Conservation (phyloP, 768 basidiomycete species). For the Trametes sanguinea region DNA sequence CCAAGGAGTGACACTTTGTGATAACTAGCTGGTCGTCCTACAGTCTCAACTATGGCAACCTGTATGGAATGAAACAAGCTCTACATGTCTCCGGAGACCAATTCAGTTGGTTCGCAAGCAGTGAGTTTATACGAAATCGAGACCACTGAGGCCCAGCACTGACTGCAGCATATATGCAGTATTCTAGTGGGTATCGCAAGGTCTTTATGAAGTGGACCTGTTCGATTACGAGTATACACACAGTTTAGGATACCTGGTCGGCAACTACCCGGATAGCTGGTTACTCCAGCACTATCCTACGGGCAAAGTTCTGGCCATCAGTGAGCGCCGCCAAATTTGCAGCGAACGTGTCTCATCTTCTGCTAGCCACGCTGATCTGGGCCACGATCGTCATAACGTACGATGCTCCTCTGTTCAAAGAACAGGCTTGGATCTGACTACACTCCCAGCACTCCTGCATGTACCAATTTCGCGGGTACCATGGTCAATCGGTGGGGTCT, state of each 20-base stretch:
- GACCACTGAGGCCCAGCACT: not conserved
- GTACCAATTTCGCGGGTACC: conserved; percentile 18
- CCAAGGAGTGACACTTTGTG: not conserved
- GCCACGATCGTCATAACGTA: conserved; percentile 34
- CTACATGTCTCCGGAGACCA: conserved; percentile 17
- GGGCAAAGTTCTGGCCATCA: conserved; percentile 21
- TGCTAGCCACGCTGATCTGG: conserved; percentile 34
- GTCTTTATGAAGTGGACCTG: too few relatives aligned
- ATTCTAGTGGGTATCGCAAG: conserved; percentile 13
- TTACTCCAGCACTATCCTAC: conserved; percentile 31
- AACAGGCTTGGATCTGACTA: not conserved
- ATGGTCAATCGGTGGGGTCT: conserved; percentile 17
- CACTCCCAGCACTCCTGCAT: conserved; percentile 15
- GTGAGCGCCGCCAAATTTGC: too few relatives aligned
- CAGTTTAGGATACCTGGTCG: conserved; percentile 34
- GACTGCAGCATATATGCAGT: conserved; percentile 20
- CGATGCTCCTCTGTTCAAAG: not conserved
- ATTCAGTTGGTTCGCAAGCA: conserved; percentile 24
- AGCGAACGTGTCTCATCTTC: not conserved
- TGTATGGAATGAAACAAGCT: conserved; percentile 34
- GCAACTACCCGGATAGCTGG: conserved; percentile 34
- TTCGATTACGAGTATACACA: not conserved
- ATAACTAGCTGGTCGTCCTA: not conserved
- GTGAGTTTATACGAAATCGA: not conserved
- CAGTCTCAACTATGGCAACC: conserved; percentile 33